These are phyloP conservation scores for Fusarium buxicola DNA, from an alignment of 2,329 filamentous ascomycete species.

Conservation along the genomic window DNA sequence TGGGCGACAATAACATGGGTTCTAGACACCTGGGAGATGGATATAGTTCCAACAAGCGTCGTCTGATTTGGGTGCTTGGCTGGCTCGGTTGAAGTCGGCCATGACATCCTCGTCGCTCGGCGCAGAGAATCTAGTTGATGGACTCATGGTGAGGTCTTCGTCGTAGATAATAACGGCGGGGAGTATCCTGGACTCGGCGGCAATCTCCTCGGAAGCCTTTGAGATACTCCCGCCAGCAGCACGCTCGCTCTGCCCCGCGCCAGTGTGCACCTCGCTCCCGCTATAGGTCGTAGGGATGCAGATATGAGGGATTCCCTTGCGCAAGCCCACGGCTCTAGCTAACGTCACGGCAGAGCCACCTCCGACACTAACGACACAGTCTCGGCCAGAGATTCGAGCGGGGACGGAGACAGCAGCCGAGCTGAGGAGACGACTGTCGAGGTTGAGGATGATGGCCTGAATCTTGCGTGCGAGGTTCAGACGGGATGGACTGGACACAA, in stretches of 20 bases:
- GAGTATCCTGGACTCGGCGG: constrained; percentile 16
- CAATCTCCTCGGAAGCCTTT: background rate
- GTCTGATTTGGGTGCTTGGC: constrained; percentile 35
- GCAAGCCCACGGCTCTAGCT: constrained; percentile 64
- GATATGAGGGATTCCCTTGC: constrained; percentile 66
- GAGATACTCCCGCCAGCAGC: background rate
- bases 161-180: constrained; percentile 55
- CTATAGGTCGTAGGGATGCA: constrained; percentile 71
- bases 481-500: constrained; percentile 55
- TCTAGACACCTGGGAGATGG: constrained; percentile 52
- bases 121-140: constrained; percentile 45
- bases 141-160: constrained; percentile 50
- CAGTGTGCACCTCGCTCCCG: constrained; percentile 64
- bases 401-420: constrained; percentile 45
- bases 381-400: constrained; percentile 53
- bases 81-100: constrained; percentile 29
- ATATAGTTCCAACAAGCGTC: constrained; percentile 52
- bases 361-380: constrained; percentile 71
- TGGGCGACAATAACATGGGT: background rate
- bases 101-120: constrained; percentile 40
- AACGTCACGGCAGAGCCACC: constrained; percentile 72
- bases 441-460: constrained; percentile 50
- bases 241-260: constrained; percentile 2
- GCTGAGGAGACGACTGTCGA: constrained; percentile 50
- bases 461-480: constrained; percentile 50